Evolutionary conservation across 2,329 filamentous ascomycete species (phyloP).

Genomic region (Talaromyces sp.): DNA sequence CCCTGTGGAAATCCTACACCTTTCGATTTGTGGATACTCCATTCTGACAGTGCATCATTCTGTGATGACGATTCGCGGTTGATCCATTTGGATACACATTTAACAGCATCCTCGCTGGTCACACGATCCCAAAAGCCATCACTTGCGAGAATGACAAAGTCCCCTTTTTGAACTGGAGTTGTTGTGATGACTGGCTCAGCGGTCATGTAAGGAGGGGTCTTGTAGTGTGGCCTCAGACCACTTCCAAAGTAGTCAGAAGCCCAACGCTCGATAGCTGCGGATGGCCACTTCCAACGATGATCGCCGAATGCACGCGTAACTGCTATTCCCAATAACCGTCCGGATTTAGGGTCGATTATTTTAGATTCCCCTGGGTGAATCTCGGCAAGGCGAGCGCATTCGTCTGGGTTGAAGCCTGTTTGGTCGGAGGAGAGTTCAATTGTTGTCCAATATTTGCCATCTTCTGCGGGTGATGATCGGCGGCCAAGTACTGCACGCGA

Average conservation of each 20-base stretch:
- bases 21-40: conserved; percentile 13
- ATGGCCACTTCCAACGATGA: conserved; percentile 61
- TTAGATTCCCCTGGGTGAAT: conserved; percentile 60
- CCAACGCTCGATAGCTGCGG: neutral
- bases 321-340: conserved; percentile 57
- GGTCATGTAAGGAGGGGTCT: conserved; percentile 61
- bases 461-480: neutral
- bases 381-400: conserved; percentile 49
- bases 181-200: conserved; percentile 61
- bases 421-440: conserved; percentile 45
- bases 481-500: conserved; percentile 59
- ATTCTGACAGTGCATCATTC: neutral
- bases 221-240: neutral
- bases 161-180: conserved; percentile 41
- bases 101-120: conserved; percentile 52
- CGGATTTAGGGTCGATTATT: conserved; percentile 47
- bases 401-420: conserved; percentile 57
- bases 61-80: conserved; percentile 6
- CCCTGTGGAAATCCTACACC: conserved; percentile 30
- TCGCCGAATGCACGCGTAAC: conserved; percentile 66
- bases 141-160: conserved; percentile 60
- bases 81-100: conserved; percentile 54
- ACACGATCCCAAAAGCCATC: conserved; percentile 64
- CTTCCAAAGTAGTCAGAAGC: neutral
- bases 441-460: neutral